Conservation (phyloP, 805 yeast species). For the Wickerhamiella azymoides region DNA sequence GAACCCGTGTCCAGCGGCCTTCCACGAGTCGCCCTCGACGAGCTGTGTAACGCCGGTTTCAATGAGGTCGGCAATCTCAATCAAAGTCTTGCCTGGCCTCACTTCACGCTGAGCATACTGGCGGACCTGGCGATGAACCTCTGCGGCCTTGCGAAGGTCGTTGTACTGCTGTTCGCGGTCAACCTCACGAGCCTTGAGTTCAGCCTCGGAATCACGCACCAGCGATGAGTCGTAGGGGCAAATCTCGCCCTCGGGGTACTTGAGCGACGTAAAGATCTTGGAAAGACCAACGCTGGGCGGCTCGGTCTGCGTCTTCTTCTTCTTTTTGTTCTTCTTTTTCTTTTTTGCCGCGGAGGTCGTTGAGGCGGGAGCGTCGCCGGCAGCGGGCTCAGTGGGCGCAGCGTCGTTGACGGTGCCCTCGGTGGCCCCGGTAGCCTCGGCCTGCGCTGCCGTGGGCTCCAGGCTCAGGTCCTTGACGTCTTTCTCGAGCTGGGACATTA, state of each 20-base stretch:
- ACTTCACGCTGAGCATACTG: slow-evolving; percentile 58
- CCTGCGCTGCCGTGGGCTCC: slow-evolving; percentile 6
- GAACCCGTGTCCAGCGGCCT: slow-evolving; percentile 80
- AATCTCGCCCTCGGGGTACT: slow-evolving; percentile 20
- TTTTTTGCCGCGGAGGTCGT: slow-evolving; percentile 27
- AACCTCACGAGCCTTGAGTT: slow-evolving; percentile 53
- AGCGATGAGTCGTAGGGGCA: slow-evolving; percentile 9
- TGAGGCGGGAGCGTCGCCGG: slow-evolving; percentile 22
- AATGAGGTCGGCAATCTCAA: slow-evolving; percentile 76
- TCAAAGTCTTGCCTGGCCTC: slow-evolving; percentile 86
- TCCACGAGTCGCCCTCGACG: slow-evolving; percentile 44
- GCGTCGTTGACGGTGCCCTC: slow-evolving; percentile 17
- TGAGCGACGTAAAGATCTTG: slow-evolving; percentile 50
- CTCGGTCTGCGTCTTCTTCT: slow-evolving; percentile 35
- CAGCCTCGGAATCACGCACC: slow-evolving; percentile 73
- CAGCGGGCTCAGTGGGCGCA: slow-evolving; percentile 17
- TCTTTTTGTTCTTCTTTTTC: slow-evolving; percentile 49
- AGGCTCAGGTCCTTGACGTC: background rate
- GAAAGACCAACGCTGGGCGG: slow-evolving; percentile 50
- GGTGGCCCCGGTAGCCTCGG: slow-evolving; percentile 17
- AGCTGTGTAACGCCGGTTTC: slow-evolving; percentile 73
- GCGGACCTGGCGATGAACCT: slow-evolving; percentile 85
- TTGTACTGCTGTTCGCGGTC: slow-evolving; percentile 43
- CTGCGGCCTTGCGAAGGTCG: slow-evolving; percentile 91
- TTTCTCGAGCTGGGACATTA: background rate